phyloP scores from a whole-genome alignment of 495 filamentous ascomycete genomes.

The Bombardia bombarda region DNA sequence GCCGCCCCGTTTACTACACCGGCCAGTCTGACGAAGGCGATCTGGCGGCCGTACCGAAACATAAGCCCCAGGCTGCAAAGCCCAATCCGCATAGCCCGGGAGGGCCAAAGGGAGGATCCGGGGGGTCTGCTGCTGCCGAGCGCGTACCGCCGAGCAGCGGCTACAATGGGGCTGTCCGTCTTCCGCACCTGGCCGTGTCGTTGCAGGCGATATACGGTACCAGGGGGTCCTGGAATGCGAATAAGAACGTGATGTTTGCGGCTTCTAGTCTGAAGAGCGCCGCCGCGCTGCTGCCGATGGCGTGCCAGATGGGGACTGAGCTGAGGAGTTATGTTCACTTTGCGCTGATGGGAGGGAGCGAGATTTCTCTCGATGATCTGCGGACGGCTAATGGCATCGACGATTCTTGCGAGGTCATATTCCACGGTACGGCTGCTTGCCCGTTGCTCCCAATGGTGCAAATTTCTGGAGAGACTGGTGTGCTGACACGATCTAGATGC shows the following conservation, averaged over 20 bases:
- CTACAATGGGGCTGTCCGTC: conserved; percentile 34
- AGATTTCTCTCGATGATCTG: conserved; percentile 43
- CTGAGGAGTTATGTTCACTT: conserved; percentile 53
- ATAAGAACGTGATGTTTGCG: conserved; percentile 52
- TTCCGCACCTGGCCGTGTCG: conserved; percentile 27
- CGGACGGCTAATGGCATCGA: conserved; percentile 49
- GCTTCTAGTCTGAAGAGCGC: conserved; percentile 49
- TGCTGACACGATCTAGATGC: conserved; percentile 36
- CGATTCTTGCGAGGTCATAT: conserved; percentile 44
- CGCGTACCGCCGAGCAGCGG: background rate
- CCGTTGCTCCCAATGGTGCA: background rate
- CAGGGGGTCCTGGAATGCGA: conserved; percentile 24
- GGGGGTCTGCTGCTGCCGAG: no score
- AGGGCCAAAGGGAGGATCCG: no score
- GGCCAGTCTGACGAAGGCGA: conserved; percentile 10
- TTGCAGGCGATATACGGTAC: conserved; percentile 32
- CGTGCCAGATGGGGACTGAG: conserved; percentile 51
- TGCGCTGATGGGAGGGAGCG: conserved; percentile 47
- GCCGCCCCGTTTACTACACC: conserved; percentile 21
- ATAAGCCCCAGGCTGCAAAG: conserved; percentile 13
- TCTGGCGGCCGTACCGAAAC: conserved; percentile 9
- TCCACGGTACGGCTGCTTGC: conserved; percentile 36
- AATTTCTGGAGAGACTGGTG: no score
- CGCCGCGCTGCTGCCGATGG: conserved; percentile 47
- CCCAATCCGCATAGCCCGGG: background rate